phyloP scores from a whole-genome alignment of 2,329 filamentous ascomycete genomes.

The Exophiala mesophila region DNA sequence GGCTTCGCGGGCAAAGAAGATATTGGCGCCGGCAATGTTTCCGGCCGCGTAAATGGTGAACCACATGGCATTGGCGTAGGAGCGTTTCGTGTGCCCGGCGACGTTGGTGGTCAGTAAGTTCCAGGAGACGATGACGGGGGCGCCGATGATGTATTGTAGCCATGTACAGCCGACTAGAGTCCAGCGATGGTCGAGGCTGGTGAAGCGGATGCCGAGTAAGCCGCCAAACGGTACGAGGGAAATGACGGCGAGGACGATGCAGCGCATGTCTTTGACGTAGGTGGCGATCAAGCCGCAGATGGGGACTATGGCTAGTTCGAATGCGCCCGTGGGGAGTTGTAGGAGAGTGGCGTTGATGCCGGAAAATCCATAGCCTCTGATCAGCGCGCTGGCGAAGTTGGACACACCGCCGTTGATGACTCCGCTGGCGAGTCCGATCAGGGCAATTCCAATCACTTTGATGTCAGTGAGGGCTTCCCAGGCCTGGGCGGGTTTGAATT shows the following conservation, averaged over 20 bases:
- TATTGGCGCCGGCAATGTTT: slow-evolving; percentile 46
- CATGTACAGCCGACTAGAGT: slow-evolving; percentile 50
- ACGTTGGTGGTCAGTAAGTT: slow-evolving; percentile 46
- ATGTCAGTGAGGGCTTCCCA: slow-evolving; percentile 39
- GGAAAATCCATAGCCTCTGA: slow-evolving; percentile 41
- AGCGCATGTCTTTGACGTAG: slow-evolving; percentile 39
- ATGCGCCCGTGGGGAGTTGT: slow-evolving; percentile 34
- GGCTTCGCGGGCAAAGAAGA: slow-evolving; percentile 42
- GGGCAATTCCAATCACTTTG: slow-evolving; percentile 35
- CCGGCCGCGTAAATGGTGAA: slow-evolving; percentile 48
- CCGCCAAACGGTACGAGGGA: slow-evolving; percentile 37
- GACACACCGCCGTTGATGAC: slow-evolving; percentile 47
- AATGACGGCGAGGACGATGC: slow-evolving; percentile 30
- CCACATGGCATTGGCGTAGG: slow-evolving; percentile 46
- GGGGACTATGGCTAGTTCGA: slow-evolving; percentile 27
- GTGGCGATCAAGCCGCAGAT: slow-evolving; percentile 38
- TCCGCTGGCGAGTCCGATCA: slow-evolving; percentile 42
- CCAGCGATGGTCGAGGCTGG: slow-evolving; percentile 42
- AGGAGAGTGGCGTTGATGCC: slow-evolving; percentile 34
- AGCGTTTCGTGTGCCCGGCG: slow-evolving; percentile 50
- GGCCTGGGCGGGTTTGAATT: slow-evolving; percentile 34
- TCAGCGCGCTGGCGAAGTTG: slow-evolving; percentile 46
- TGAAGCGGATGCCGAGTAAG: slow-evolving; percentile 48
- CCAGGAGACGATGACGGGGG: slow-evolving; percentile 50
- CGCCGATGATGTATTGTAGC: slow-evolving; percentile 48